A percentile compares a stretch with the other conserved stretches of the same genome.
These are phyloP conservation scores for Aspergillus ibericus DNA, from an alignment of 2,329 filamentous ascomycete genomes.

Conservation along the genomic window DNA sequence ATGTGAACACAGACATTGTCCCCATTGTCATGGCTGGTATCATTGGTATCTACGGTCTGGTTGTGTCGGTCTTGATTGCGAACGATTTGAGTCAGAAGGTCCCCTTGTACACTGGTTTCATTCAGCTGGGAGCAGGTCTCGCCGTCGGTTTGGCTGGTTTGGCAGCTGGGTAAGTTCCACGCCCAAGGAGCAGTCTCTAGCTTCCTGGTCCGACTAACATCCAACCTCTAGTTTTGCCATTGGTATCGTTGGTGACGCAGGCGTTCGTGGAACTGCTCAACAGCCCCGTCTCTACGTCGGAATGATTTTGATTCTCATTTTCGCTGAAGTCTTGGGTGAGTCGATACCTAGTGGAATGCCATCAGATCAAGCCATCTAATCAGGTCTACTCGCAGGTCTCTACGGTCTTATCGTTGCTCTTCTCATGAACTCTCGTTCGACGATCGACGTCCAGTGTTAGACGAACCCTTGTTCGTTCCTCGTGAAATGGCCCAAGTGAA, in stretches of 20 bases:
- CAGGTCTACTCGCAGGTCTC: slow-evolving; percentile 64
- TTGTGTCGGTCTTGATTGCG: slow-evolving; percentile 84
- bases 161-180: slow-evolving; percentile 62
- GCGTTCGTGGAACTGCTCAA: slow-evolving; percentile 54
- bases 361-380: neutral
- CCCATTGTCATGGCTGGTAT: slow-evolving; percentile 99
- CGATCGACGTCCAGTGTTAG: slow-evolving; percentile 63
- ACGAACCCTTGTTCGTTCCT: slow-evolving; percentile 16
- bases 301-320: slow-evolving; percentile 99
- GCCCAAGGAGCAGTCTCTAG: neutral
- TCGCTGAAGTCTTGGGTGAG: slow-evolving; percentile 95
- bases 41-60: slow-evolving; percentile 96
- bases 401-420: slow-evolving; percentile 98
- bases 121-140: slow-evolving; percentile 81
- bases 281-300: slow-evolving; percentile 75
- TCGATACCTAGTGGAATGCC: slow-evolving; percentile 18
- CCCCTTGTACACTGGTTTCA: slow-evolving; percentile 77
- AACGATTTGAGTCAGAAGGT: slow-evolving; percentile 71
- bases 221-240: slow-evolving; percentile 66
- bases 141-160: slow-evolving; percentile 79
- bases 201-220: slow-evolving; percentile 13
- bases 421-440: slow-evolving; percentile 97
- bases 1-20: slow-evolving; percentile 75
- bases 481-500: slow-evolving; percentile 12
- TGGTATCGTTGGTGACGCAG: slow-evolving; percentile 69